These are phyloP conservation scores for Chimonanthus praecox DNA, from an alignment of 164 flowering plant genomes.

Conservation along the genomic window DNA sequence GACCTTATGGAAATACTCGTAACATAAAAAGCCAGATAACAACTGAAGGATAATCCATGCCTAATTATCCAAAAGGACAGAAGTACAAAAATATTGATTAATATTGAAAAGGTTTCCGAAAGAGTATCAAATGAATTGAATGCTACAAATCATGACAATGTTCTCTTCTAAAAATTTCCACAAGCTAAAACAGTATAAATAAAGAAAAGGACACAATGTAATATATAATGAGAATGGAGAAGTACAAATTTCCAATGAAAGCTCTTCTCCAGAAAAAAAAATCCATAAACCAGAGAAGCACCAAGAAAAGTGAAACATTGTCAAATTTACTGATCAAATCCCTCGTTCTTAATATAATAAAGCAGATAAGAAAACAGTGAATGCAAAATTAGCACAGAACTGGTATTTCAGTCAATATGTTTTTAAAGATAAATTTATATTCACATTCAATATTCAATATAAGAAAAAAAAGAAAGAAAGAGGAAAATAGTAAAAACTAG, in stretches of 20 bases:
- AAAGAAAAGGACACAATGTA: neutral
- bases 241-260: neutral
- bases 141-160: neutral
- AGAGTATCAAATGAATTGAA: neutral
- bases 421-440: too few relatives aligned
- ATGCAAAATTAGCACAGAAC: neutral
- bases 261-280: neutral
- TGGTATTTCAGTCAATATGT: neutral
- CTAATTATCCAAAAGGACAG: too few relatives aligned
- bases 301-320: neutral
- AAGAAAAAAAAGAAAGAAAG: too few relatives aligned
- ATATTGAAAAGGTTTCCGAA: too few relatives aligned
- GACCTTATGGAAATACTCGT: too few relatives aligned
- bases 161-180: neutral
- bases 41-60: too few relatives aligned
- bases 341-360: neutral
- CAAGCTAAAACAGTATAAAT: neutral
- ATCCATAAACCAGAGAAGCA: neutral
- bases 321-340: neutral
- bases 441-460: too few relatives aligned
- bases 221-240: neutral
- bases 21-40: too few relatives aligned
- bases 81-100: too few relatives aligned
- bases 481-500: conserved; percentile 12
- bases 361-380: neutral